Evolutionary conservation across 768 basidiomycete species (phyloP).

Genomic region (Trametopsis cervina): DNA sequence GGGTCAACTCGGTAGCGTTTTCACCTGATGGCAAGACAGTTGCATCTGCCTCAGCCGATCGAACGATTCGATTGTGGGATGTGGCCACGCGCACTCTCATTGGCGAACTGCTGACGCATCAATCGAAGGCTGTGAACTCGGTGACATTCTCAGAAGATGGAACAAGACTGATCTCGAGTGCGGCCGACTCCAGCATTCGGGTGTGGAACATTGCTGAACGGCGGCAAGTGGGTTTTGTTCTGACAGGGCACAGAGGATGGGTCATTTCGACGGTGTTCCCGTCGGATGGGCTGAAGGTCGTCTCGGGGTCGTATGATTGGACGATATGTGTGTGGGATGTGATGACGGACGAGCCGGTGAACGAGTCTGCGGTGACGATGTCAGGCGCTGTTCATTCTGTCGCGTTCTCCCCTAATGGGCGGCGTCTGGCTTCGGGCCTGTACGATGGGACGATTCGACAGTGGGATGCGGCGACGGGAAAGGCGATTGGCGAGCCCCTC

Average conservation of each 20-base stretch:
- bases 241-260: constrained; percentile 15
- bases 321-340: neutral
- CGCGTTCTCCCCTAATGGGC: neutral
- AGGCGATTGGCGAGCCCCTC: neutral
- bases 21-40: constrained; percentile 17
- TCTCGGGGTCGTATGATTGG: neutral
- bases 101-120: too few relatives aligned
- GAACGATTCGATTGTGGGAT: too few relatives aligned
- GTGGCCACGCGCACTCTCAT: too few relatives aligned
- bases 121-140: too few relatives aligned
- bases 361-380: neutral
- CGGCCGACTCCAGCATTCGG: constrained; percentile 14
- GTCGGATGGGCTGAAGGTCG: constrained; percentile 14
- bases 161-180: constrained; percentile 15
- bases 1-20: constrained; percentile 17
- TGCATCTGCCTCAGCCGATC: constrained; percentile 21
- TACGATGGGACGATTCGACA: neutral
- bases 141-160: constrained; percentile 21
- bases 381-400: neutral
- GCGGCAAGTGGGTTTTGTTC: constrained; percentile 8
- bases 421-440: neutral
- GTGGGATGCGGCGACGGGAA: neutral
- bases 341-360: too few relatives aligned
- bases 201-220: constrained; percentile 21
- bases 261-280: constrained; percentile 33